Evolutionary conservation across 2,329 filamentous ascomycete genomes (phyloP), one percentile per base, ranked within the genome.

Genomic region (Monosporascus sp.): DNA sequence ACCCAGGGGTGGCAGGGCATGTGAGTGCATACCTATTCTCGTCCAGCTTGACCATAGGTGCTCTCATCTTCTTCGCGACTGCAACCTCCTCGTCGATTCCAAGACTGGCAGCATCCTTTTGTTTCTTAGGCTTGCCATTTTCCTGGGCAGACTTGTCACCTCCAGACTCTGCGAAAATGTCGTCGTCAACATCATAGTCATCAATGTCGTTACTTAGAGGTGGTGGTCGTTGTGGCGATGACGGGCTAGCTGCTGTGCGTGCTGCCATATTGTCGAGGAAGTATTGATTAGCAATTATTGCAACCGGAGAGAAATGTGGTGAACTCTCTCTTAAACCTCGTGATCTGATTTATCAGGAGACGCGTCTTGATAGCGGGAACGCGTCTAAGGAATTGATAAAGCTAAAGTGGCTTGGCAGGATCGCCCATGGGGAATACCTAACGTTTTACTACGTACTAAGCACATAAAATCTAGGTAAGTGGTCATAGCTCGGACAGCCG

Each of bases 1-100:
- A 11, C 9, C 16, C 9, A 16, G 14, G 41, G n/a, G 3, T 20
- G 11, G 11, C 26, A 17, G 16, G 16, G 40, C 14, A 24, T 57
- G 31, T 26, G 19, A 27, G 50, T 67, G 17, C 20, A 27, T 46
- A 91, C 87, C 85, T 83, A 9, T 82, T 75, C 63, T 96, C 91
- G 66, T 99, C 92, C 26, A 99, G 80, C 69, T 97, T 99, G 4
- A 93, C 87, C 52, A 85, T 79, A 1, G 91, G 90, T 0, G 69
- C 75, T 57, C 85, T 81, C 37, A 85, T 81, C 63, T 88, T 88
- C 72, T 90, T 96, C 41, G 82, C 83, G 5, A 97, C 80, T 52
- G 90, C 86, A 51, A 99, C 82, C 64, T 96, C 90, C 65, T 95
- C 85, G 59, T 97, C 92, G 53, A 97, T 84, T 46, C 92, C 91